Evolutionary conservation across 73 alveolate species (phyloP), one percentile per base, ranked within the genome.

Genomic region (Paramecium biaurelia): DNA sequence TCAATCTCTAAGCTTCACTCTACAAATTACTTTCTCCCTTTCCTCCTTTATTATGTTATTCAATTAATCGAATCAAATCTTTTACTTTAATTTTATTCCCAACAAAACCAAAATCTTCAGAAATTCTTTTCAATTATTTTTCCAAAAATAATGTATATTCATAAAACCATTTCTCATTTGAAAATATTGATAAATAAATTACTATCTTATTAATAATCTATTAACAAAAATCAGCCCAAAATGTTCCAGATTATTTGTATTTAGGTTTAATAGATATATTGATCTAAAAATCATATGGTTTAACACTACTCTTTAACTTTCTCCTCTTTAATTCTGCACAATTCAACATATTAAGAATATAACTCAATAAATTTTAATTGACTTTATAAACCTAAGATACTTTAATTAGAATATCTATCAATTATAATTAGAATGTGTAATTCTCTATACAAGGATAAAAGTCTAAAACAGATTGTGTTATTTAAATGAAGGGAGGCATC

Each of bases 321-420:
- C 76, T 79, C 37, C 90, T 79, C 49, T 79, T 79, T 24, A 79
- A 47, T 21, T 79, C 90, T 6, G 90, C 90, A 47, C 90, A 79
- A 79, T 47, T 79, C 10, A 79, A 24, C 72, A 79, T 79, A 1
- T 53, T 45, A 1, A 79, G 30, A 3, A 38, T 20, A 47, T 74
- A 74, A 79, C 28, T 21, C 56, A 79, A 43, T 10, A 79, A 15
- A 72, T 79, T 23, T 79, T 79, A 79, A 42, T 79, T 47, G 28
- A 41, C 45, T 10, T 24, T 79, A 14, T 43, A 79, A 0, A 9
- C 37, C 37, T 79, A 21, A 42, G 90, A 43, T 1, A 79, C 28
- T 79, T n/a, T 43, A 1, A 79, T 79, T 34, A 79, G 11, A n/a
- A 79, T 30, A 43, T 79, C 42, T 9, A 45, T 42, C 28, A 79